Evolutionary conservation across 768 basidiomycete genomes (phyloP), one percentile per base, ranked within the genome.

Genomic region (Mycena leptocephala): DNA sequence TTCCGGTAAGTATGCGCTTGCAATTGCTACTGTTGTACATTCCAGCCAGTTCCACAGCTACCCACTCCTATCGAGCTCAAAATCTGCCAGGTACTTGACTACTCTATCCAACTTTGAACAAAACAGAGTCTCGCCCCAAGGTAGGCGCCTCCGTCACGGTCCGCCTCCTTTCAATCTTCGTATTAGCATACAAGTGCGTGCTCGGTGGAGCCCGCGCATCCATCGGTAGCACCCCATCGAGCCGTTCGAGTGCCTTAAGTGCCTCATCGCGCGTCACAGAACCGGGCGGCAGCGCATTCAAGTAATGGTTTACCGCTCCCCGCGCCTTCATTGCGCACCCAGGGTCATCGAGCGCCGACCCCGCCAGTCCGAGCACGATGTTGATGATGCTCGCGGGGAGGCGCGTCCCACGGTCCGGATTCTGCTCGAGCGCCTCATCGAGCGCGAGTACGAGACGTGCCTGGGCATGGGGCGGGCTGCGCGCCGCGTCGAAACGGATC

Each of bases 131-230:
- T 26, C 26, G 2, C n/a, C 30, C 55, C 10, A n/a, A 59, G 8
- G n/a, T 10, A 26, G 37, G 30, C 35, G 16, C 18, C 28, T 11
- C 35, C 8, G 64, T n/a, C n/a, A n/a, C 43, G 32, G 63, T 55
- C 32, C 63, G 56, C 28, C 39, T 69, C 20, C 66, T 55, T 22
- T 76, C 80, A 3, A 82, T 61, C 71, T 78, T 85, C 18, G 81
- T 77, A 39, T 85, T 84, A 2, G 85, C 80, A 69, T 85, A 86
- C 81, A 86, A 70, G 72, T 86, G 86, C n/a, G 81, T 80, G 7
- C 80, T 81, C 61, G 67, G 72, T n/a, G 32, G 24, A 18, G 67
- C 39, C 64, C 77, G 75, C n/a, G 70, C 65, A 33, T 76, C 79
- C 14, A 30, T 58, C 8, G 83, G 83, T 53, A 83, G 33, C 1